phyloP scores from a whole-genome alignment of 805 yeast species.

The Candida ascalaphidarum region DNA sequence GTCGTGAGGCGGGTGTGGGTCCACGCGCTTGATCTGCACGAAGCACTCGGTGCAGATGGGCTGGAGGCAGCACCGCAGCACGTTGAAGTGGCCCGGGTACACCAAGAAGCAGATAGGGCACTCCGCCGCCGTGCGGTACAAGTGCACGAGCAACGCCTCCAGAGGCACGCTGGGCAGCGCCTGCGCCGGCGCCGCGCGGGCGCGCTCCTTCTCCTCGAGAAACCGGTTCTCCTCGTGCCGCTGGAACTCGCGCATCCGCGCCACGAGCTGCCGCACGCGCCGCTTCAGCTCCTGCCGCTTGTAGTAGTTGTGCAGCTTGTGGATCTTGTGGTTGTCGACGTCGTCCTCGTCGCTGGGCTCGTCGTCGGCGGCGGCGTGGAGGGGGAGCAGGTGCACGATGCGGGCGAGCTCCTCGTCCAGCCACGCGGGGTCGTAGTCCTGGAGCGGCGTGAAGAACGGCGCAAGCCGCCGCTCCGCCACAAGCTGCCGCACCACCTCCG shows the following conservation, averaged over 20 bases:
- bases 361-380: conserved; percentile 52
- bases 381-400: conserved; percentile 38
- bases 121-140: conserved; percentile 67
- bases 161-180: too few species aligned
- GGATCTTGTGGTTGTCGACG: conserved; percentile 50
- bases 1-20: conserved; percentile 91
- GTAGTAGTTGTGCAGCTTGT: conserved; percentile 37
- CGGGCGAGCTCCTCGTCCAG: conserved; percentile 53
- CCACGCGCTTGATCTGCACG: conserved; percentile 86
- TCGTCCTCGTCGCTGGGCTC: conserved; percentile 48
- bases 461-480: conserved; percentile 68
- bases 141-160: conserved; percentile 33
- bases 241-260: conserved; percentile 18
- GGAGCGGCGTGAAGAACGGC: conserved; percentile 86
- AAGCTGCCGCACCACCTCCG: conserved; percentile 60
- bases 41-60: conserved; percentile 95
- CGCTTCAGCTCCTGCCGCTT: conserved; percentile 43
- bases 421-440: conserved; percentile 71
- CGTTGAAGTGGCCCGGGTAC: conserved; percentile 71
- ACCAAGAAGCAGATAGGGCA: conserved; percentile 93
- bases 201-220: conserved; percentile 5
- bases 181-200: too few species aligned
- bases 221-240: conserved; percentile 28
- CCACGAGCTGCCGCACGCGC: conserved; percentile 31
- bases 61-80: conserved; percentile 83